These are phyloP conservation scores for Cyberlindnera mrakii DNA, from an alignment of 805 yeast genomes.

Conservation along the genomic window DNA sequence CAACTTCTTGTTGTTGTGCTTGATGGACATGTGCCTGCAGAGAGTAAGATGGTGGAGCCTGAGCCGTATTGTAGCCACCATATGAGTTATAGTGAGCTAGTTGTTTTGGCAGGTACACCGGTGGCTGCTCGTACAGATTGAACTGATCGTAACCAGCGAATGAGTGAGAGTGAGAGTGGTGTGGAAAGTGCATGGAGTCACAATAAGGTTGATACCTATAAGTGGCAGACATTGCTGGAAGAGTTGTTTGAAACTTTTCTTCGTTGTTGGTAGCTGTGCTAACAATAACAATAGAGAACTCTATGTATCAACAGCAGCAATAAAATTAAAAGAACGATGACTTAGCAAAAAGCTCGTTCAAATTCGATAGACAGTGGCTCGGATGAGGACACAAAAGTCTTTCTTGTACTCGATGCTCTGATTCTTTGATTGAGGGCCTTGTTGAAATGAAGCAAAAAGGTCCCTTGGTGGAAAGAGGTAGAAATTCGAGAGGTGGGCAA, in stretches of 20 bases:
- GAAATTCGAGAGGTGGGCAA: not conserved
- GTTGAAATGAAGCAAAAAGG: conserved; percentile 1
- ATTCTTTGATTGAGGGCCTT: conserved; percentile 1
- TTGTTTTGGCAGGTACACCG: conserved; percentile 1
- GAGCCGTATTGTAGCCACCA: conserved; percentile 5
- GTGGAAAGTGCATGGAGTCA: conserved; percentile 4
- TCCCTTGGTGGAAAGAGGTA: not conserved
- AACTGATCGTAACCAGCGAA: not conserved
- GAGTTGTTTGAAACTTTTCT: too few relatives aligned
- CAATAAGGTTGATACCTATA: conserved; percentile 16
- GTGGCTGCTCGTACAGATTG: conserved; percentile 1
- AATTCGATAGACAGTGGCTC: not conserved
- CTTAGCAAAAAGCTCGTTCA: conserved; percentile 38
- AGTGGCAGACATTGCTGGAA: conserved; percentile 16
- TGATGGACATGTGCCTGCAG: conserved; percentile 12
- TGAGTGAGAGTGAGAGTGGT: conserved; percentile 1
- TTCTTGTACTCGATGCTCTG: not conserved
- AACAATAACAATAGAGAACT: not conserved
- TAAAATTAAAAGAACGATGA: conserved; percentile 26
- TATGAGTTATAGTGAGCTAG: not conserved
- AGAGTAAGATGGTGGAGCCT: conserved; percentile 3
- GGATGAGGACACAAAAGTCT: not conserved
- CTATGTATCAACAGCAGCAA: not conserved
- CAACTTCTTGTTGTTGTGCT: conserved; percentile 18
- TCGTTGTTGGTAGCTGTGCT: not conserved